phyloP scores from a whole-genome alignment of 495 filamentous ascomycete species.

The Peziza echinospora region DNA sequence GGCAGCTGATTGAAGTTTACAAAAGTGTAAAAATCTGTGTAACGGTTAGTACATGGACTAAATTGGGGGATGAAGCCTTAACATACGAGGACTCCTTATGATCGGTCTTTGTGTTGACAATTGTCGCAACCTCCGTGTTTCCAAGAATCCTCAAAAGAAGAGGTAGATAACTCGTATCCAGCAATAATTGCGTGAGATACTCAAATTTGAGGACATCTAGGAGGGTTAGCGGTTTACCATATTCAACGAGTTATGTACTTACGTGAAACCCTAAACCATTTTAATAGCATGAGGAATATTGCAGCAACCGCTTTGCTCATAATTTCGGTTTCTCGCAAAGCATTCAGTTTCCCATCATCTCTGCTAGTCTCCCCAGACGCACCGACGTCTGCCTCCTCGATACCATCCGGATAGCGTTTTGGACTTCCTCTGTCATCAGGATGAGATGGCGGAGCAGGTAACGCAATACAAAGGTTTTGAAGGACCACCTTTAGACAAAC shows the following conservation, averaged over 20 bases:
- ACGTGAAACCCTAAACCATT: slow-evolving; percentile 96
- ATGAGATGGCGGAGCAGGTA: slow-evolving; percentile 6
- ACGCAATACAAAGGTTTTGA: slow-evolving; percentile 46
- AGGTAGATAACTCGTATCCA: slow-evolving; percentile 86
- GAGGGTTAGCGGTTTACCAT: slow-evolving; percentile 15
- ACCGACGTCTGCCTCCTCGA: too few species aligned
- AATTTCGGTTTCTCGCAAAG: slow-evolving; percentile 60
- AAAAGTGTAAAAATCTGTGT: background rate
- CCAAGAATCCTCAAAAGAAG: slow-evolving; percentile 68
- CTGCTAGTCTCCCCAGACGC: too few species aligned
- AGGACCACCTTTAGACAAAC: slow-evolving; percentile 74
- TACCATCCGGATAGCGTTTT: too few species aligned
- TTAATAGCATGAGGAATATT: slow-evolving; percentile 60
- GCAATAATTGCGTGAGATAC: slow-evolving; percentile 75
- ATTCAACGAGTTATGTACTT: slow-evolving; percentile 21
- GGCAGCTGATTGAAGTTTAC: background rate
- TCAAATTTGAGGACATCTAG: slow-evolving; percentile 87
- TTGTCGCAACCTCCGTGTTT: slow-evolving; percentile 2
- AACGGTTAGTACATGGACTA: background rate
- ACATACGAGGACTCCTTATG: slow-evolving; percentile 11
- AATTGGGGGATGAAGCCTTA: too few species aligned
- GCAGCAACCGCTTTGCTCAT: slow-evolving; percentile 76
- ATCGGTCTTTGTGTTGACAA: slow-evolving; percentile 14
- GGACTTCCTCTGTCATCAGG: background rate
- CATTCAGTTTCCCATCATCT: slow-evolving; percentile 50